Evolutionary conservation across 495 filamentous ascomycete species (phyloP).

Genomic region (Parachaetomium inaequale): DNA sequence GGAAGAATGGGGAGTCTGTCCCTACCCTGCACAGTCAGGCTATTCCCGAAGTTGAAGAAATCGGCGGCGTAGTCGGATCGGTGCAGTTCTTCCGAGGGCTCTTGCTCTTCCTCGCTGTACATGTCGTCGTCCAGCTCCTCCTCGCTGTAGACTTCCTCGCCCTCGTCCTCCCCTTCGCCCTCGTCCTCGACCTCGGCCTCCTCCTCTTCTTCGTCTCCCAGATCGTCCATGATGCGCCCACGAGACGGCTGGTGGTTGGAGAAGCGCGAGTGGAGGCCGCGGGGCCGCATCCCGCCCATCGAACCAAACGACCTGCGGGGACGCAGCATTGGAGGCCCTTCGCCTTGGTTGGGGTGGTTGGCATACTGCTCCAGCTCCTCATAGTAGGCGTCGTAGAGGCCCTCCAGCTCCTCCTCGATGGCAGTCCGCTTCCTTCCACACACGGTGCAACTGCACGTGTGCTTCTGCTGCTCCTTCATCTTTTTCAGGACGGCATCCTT

Average conservation of each 20-base stretch:
- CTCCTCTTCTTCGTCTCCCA: slow-evolving; percentile 58
- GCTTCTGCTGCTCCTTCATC: slow-evolving; percentile 99
- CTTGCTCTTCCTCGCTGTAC: slow-evolving; percentile 55
- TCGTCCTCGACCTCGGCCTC: slow-evolving; percentile 56
- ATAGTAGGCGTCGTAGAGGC: slow-evolving; percentile 99
- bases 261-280: slow-evolving; percentile 46
- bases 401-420: slow-evolving; percentile 97
- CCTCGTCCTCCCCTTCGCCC: slow-evolving; percentile 31
- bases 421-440: slow-evolving; percentile 95
- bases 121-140: slow-evolving; percentile 61
- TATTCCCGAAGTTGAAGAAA: slow-evolving; percentile 97
- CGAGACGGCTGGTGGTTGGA: slow-evolving; percentile 50
- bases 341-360: slow-evolving; percentile 71
- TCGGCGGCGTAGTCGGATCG: slow-evolving; percentile 68
- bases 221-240: slow-evolving; percentile 55
- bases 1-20: slow-evolving; percentile 38
- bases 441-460: slow-evolving; percentile 96
- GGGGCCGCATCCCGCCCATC: slow-evolving; percentile 49
- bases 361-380: slow-evolving; percentile 97
- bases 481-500: slow-evolving; percentile 97
- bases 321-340: slow-evolving; percentile 60
- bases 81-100: slow-evolving; percentile 53
- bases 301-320: slow-evolving; percentile 56
- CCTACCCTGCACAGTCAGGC: slow-evolving; percentile 93
- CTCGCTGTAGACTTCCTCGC: slow-evolving; percentile 51